Evolutionary conservation across 1,139 yeast species (phyloP).

Genomic region (Pichiaceae sp.): DNA sequence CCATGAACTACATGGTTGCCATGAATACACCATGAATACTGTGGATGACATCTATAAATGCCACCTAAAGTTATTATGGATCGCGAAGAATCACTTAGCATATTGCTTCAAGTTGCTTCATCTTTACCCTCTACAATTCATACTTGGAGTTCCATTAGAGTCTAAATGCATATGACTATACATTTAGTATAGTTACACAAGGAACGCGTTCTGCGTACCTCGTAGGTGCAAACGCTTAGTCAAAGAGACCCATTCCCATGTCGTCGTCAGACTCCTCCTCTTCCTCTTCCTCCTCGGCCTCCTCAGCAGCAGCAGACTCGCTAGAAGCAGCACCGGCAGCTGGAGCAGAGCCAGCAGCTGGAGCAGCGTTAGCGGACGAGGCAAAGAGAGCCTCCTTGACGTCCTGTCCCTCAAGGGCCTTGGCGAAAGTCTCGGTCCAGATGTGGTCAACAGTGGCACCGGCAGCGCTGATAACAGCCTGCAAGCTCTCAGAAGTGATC

Average conservation of each 20-base stretch:
- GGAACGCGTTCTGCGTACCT: background rate
- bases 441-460: conserved; percentile 79
- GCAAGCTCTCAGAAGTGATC: conserved; percentile 87
- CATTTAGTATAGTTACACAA: background rate
- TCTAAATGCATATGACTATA: background rate
- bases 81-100: no score
- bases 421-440: conserved; percentile 95
- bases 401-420: conserved; percentile 96
- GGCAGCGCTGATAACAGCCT: conserved; percentile 80
- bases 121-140: background rate
- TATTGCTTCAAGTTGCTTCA: background rate
- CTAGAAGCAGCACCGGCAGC: conserved; percentile 56
- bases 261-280: conserved; percentile 73
- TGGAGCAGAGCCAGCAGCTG: conserved; percentile 49
- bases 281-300: conserved; percentile 37
- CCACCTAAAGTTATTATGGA: no score
- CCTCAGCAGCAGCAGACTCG: conserved; percentile 52
- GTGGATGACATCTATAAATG: no score
- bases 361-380: conserved; percentile 53
- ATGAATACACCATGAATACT: no score
- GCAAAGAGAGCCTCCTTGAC: conserved; percentile 64
- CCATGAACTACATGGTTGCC: no score
- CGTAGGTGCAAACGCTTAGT: conserved; percentile 28
- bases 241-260: conserved; percentile 81
- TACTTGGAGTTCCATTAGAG: background rate